Evolutionary conservation across 805 yeast species (phyloP), one percentile per base, ranked within the genome.

Genomic region (Wickerhamomyces tratensis): DNA sequence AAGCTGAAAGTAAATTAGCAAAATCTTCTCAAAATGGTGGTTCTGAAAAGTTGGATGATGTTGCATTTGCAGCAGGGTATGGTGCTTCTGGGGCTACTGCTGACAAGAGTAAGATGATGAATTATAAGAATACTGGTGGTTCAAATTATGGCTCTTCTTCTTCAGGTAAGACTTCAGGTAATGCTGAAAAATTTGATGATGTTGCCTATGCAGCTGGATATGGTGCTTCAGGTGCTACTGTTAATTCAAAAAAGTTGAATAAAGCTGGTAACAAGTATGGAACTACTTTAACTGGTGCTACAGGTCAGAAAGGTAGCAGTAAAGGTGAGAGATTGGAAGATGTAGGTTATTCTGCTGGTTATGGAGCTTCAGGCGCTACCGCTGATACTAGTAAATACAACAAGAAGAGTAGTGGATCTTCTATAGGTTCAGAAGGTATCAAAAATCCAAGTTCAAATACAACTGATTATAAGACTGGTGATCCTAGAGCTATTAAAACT

Each of bases 1-100:
- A 41, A 14, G 43, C 49, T 39, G 49, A 45, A 5, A 27, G 11
- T 15, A 33, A 33, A 6, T 8, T 7, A n/a, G 35, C 26, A 10
- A 9, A 37, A 4, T 7, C 26, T 13, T 7, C 33, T 37, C 13
- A 20, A 25, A 25, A 7, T 29, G 6, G 25, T 9, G 15, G 27
- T 9, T 25, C 15, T 36, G 34, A 36, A 30, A 13, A 5, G 8
- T 13, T 37, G 10, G 13, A 33, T 15, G 41, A 27, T 35, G 37
- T 33, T 29, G 45, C 34, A 12, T 33, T 31, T 20, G 36, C 33
- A 33, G 39, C 36, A n/a, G 39, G 36, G 7, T 33, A 33, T 12
- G 43, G 42, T 37, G 41, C 42, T 11, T 38, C 34, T 31, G 41
- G 37, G n/a, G 34, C 34, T 39, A 36, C 20, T 20, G 20, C 4